Evolutionary conservation across 306 rosid species (phyloP), one percentile per base, ranked within the genome.

Genomic region (Fragaria iinumae): DNA sequence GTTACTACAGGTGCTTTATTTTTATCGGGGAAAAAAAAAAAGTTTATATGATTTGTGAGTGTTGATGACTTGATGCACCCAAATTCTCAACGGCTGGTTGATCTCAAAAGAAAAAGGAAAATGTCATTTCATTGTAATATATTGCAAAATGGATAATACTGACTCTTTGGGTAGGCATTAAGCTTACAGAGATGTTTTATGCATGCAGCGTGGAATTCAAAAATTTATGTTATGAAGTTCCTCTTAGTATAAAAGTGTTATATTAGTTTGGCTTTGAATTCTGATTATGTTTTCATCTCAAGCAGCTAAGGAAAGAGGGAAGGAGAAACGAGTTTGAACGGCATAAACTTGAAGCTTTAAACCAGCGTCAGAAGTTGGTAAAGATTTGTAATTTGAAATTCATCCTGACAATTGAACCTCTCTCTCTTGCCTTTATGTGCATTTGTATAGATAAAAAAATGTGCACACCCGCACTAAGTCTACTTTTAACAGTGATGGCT

Each of bases 291-390:
- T 32, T 66, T 36, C 59, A n/a, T 74, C 41, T n/a, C 76, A 76
- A 63, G 44, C 97, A 91, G 97, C 88, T 89, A 80, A 89, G 71
- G 85, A 91, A 91, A 81, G 95, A 86, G 81, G 97, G 97, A 79
- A 89, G 97, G 84, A 91, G 82, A 81, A 91, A 89, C 72, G 93
- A 89, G 81, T 89, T 88, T 36, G 90, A 91, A 80, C 79, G 93
- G 69, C 94, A 91, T 80, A 89, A 91, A 80, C 97, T 91, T 56
- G 95, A 88, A 88, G 86, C 91, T 82, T 80, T 91, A 81, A 89
- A 88, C 79, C 94, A 89, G 77, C 91, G 89, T 38, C 97, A 91
- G 83, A 91, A 87, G 82, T 79, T 82, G 93, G 97, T 91, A 74
- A 79, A 67, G 8, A 20, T 72, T 70, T 67, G 21, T 18, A 29